Percentiles rank a stretch among this genome's conserved stretches.
These are phyloP conservation scores for Claviceps monticola DNA, from an alignment of 2,329 filamentous ascomycete species.

Conservation along the genomic window DNA sequence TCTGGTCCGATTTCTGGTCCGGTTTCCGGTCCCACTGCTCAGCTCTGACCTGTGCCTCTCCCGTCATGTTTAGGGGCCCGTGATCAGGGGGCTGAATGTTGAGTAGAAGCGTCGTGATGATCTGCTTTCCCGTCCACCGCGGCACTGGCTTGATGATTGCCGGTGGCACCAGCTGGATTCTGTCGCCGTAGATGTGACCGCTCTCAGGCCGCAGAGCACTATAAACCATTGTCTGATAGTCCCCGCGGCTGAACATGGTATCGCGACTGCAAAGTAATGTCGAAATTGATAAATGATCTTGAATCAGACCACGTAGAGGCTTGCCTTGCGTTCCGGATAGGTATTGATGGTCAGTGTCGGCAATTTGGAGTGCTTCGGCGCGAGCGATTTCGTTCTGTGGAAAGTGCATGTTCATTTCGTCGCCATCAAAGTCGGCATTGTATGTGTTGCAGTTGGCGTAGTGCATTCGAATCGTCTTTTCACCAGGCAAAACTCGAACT, in stretches of 20 bases:
- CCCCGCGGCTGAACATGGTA: conserved; percentile 72
- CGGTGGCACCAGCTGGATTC: conserved; percentile 68
- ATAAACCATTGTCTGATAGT: conserved; percentile 93
- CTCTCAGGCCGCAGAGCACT: conserved; percentile 79
- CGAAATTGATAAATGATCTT: conserved; percentile 94
- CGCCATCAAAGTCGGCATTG: conserved; percentile 97
- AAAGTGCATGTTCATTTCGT: conserved; percentile 99
- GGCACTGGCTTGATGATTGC: conserved; percentile 68
- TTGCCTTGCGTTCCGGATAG: conserved; percentile 88
- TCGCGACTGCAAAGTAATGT: conserved; percentile 84
- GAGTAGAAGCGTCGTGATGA: conserved; percentile 82
- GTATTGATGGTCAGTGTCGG: conserved; percentile 95
- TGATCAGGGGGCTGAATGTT: conserved; percentile 74
- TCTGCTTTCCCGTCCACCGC: conserved; percentile 91
- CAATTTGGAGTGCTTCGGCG: conserved; percentile 82
- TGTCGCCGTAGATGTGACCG: conserved; percentile 70
- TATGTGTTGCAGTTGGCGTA: conserved; percentile 99
- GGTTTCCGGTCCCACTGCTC: too few relatives aligned
- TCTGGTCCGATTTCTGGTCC: too few relatives aligned
- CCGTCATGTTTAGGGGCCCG: conserved; percentile 63
- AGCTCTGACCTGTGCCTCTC: conserved; percentile 64
- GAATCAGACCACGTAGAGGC: conserved; percentile 87
- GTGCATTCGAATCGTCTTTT: conserved; percentile 98
- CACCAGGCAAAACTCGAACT: conserved; percentile 78
- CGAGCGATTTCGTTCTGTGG: conserved; percentile 92